Evolutionary conservation across 805 yeast species (phyloP).

Genomic region (Yamadazyma laniorum): DNA sequence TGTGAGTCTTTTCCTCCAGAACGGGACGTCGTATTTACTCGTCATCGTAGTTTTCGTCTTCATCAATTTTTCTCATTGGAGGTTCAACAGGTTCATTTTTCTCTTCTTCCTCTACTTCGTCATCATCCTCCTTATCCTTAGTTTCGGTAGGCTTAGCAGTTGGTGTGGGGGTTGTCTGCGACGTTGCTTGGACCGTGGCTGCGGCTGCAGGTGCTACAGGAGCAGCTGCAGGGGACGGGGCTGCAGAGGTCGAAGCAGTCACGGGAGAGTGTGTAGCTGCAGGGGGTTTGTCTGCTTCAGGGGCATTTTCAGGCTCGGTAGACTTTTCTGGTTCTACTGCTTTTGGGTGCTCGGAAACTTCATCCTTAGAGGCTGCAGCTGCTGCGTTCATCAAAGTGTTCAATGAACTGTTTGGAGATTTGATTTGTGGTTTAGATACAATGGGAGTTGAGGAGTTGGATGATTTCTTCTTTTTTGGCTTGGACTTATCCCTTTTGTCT

Average conservation of each 20-base stretch:
- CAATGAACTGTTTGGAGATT: conserved; percentile 17
- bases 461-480: conserved; percentile 17
- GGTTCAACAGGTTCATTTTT: conserved; percentile 38
- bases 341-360: not conserved
- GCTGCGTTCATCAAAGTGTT: conserved; percentile 32
- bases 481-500: conserved; percentile 30
- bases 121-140: conserved; percentile 10
- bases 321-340: conserved; percentile 5
- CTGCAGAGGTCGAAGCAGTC: conserved; percentile 1
- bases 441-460: conserved; percentile 23
- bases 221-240: conserved; percentile 6
- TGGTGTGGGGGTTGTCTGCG: conserved; percentile 1
- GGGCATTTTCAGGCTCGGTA: conserved; percentile 3
- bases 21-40: too few relatives aligned
- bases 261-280: conserved; percentile 6
- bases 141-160: conserved; percentile 5
- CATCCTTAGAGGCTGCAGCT: conserved; percentile 9
- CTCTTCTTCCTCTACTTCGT: conserved; percentile 11
- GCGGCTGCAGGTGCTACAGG: conserved; percentile 7
- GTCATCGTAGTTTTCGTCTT: conserved; percentile 47
- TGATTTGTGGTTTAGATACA: conserved; percentile 11
- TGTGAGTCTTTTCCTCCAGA: too few relatives aligned
- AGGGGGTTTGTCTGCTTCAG: conserved; percentile 1
- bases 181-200: not conserved
- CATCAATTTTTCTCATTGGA: conserved; percentile 45